Evolutionary conservation across 2,329 filamentous ascomycete genomes (phyloP), one percentile per base, ranked within the genome.

Genomic region (Colletotrichum destructivum): DNA sequence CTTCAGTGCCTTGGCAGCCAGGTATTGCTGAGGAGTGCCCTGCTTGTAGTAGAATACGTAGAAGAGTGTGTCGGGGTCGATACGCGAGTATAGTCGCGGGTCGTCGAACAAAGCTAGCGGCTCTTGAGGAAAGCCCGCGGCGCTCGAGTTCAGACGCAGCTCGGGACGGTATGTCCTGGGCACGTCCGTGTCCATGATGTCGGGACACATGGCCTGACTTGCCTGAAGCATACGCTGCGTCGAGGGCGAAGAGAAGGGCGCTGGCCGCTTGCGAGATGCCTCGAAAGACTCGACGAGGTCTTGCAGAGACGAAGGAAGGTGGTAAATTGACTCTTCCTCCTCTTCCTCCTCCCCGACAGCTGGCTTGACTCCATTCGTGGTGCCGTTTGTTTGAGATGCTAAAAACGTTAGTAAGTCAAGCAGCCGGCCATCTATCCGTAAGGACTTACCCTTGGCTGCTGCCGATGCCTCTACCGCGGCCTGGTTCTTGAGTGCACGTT

Each of bases 21-120:
- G 88, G 79, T 95, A 98, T 81, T 99, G 96, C 81, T 98, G 95
- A 77, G 97, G 95, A 1, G 95, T 95, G 35, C 95, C 95, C 82
- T 99, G 96, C 76, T 96, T 94, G 86, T 99, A 99, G 87, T 99
- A 99, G 84, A 99, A 99, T 56, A 98, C 93, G 84, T 99, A 99
- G 84, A 99, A 99, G 12, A 99, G 87, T 40, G 96, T 98, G 79
- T 99, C 96, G 0, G 95, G 95, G 78, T 99, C 96, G 72, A 99
- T 96, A 69, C 94, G 90, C 35, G 90, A 89, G 82, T 98, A 99
- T 73, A 99, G 84, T 57, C 93, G 88, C 44, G 94, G 93, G 81
- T 99, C 95, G 77, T 98, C 95, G 76, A 98, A 96, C 75, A 98
- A 94, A 2, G 93, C 86, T 52, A 98, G 87, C n/a, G 95, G 93